Base-by-base conservation (phyloP, 2,329 filamentous ascomycete genomes). In the Orbilia brochopaga region DNA sequence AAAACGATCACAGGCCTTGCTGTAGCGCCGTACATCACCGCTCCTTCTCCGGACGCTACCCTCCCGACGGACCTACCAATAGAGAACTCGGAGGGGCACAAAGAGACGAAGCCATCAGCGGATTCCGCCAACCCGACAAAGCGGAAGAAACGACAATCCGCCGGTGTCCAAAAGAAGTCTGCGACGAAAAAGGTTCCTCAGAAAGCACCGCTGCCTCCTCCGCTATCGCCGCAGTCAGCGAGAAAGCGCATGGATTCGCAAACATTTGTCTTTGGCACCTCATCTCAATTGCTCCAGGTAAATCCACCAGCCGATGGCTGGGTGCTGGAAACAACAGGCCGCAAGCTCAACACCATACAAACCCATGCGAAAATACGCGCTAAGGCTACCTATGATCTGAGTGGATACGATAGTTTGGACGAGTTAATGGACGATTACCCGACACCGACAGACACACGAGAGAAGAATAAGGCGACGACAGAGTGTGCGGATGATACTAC, bases 191-290 rank as follows among this genome's bases (percentile, higher is more conserved):
- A 62, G 44, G 3, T 27, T 2, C 10, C 51, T 4, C 56, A 54
- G 40, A 63, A 57, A 24, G 8, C 30, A 0, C 35, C 30, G 0
- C n/a, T 21, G 1, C 58, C 13, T 2, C 35, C 56, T 19, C 56
- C 61, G 17, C 35, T 73, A 4, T 65, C 69, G 0, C 69, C 69
- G 17, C 53, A 66, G 13, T 65, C 69, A 4, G 69, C 53, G 1
- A 50, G 46, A 27, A 73, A 73, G 50, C 51, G 24, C 1, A 48
- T 66, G 61, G 61, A 73, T 30, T 13, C 53, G 2, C 60, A 73
- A 42, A 61, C 42, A 19, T 73, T 73, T 11, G 30, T 73, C 46
- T 73, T 73, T 42, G 69, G 61, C 17, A 66, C 69, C 1, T 66
- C 69, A 1, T 73, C 69, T 17, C 61, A 73, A 21, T 32, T 66